These are phyloP conservation scores for Globisporangium alternatum DNA, from an alignment of 352 stramenopile genomes.

Conservation along the genomic window DNA sequence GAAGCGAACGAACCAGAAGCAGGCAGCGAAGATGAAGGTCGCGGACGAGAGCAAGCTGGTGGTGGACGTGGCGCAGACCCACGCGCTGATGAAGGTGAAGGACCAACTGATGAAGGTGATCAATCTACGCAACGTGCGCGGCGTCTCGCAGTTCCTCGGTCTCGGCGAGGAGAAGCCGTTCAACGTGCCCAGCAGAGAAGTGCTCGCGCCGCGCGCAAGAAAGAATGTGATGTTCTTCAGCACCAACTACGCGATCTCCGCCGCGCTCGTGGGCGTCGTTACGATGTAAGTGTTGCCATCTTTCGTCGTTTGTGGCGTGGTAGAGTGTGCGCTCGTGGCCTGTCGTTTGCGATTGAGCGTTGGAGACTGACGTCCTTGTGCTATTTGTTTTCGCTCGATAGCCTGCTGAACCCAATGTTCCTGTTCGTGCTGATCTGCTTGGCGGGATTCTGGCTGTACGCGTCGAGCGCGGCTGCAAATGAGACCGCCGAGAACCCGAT, in stretches of 20 bases:
- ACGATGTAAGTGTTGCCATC: constrained; percentile 55
- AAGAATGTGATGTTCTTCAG: constrained; percentile 86
- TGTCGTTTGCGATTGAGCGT: constrained; percentile 3
- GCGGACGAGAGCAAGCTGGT: constrained; percentile 64
- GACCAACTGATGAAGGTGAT: constrained; percentile 64
- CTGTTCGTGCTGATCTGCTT: constrained; percentile 86
- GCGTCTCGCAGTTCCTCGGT: constrained; percentile 79
- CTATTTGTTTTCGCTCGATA: constrained; percentile 20
- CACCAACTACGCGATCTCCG: constrained; percentile 82
- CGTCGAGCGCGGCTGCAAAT: constrained; percentile 59
- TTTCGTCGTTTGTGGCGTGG: not conserved
- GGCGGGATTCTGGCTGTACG: constrained; percentile 78
- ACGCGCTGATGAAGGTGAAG: constrained; percentile 62
- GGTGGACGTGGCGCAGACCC: constrained; percentile 51
- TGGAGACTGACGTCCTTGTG: constrained; percentile 1
- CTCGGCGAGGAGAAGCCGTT: constrained; percentile 86
- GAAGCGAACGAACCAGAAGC: not conserved
- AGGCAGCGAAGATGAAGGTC: constrained; percentile 45
- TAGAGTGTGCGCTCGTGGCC: not conserved
- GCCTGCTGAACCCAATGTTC: constrained; percentile 83
- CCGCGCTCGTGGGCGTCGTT: constrained; percentile 68
- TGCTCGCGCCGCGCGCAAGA: constrained; percentile 53
- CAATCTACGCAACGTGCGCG: constrained; percentile 74
- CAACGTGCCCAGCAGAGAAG: constrained; percentile 66
- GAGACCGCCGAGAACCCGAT: constrained; percentile 74